phyloP scores from a whole-genome alignment of 305 asterid species.

The Fraxinus dipetala region DNA sequence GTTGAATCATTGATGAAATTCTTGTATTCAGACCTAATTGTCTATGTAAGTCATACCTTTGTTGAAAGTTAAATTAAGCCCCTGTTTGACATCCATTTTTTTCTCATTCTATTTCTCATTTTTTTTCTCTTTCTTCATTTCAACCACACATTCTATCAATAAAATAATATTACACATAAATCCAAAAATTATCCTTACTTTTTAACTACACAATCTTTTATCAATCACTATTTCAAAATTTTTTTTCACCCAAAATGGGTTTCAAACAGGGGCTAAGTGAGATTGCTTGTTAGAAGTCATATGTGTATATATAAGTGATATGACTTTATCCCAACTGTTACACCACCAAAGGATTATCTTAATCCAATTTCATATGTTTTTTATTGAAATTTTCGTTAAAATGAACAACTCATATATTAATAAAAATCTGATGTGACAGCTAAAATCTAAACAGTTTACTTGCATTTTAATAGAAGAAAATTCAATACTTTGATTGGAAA shows the following conservation, averaged over 20 bases:
- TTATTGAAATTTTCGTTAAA: not conserved
- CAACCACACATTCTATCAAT: too few species aligned
- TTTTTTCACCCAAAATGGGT: too few species aligned
- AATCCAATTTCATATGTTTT: not conserved
- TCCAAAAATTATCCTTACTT: too few species aligned
- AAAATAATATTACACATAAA: too few species aligned
- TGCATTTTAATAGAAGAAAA: slow-evolving; percentile 13
- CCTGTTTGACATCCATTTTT: too few species aligned
- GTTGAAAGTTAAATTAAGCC: not conserved
- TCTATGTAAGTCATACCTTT: not conserved
- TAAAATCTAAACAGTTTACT: not conserved
- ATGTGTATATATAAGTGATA: not conserved
- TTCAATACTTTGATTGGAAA: not conserved
- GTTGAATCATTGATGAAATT: too few species aligned
- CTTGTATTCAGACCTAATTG: not conserved
- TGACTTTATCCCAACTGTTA: slow-evolving; percentile 25
- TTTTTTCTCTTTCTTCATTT: too few species aligned
- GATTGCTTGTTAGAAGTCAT: not conserved
- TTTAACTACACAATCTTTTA: too few species aligned
- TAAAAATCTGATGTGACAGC: slow-evolving; percentile 21
- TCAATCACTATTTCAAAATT: too few species aligned
- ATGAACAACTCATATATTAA: slow-evolving; percentile 20
- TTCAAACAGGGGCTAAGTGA: too few species aligned
- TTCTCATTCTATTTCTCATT: too few species aligned
- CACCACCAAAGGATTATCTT: slow-evolving; percentile 22